Evolutionary conservation across 768 basidiomycete species (phyloP), one percentile per base, ranked within the genome.

Genomic region (Auriculariales sp.): DNA sequence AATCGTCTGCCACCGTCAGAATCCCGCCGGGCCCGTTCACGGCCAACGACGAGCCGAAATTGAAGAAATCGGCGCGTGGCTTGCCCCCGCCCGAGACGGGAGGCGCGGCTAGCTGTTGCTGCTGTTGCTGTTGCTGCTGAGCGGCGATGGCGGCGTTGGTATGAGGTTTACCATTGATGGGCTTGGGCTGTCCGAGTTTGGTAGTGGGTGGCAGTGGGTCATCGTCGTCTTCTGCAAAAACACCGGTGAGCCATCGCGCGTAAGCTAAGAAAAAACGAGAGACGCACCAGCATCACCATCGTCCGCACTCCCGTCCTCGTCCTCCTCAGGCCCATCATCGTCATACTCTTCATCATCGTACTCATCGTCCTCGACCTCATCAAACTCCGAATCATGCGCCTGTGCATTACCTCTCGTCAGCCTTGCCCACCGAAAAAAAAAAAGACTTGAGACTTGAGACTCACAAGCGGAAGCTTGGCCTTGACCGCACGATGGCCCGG

Each of bases 1-100:
- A 77, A 68, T 99, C 95, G 61, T 99, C 95, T 42, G 95, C 95
- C 48, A 99, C 94, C 19, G 95, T 99, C 39, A 99, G 74, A 62
- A 99, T 97, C 59, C 92, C 93, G 59, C 89, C 92, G 64, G 82
- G 82, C 49, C 84, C 85, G 51, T 82, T 79, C 53, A 90, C 88
- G 47, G 92, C 86, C 30, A 95, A 71, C 61, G 77, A 84, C 62
- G 70, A 83, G 50, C 86, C 83, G 55, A 93, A 79, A 58, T 81
- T 82, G 63, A 86, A 81, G 50, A 88, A 68, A 49, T 86, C 83
- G 52, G 83, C 81, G 46, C 77, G 69, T 45, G 68, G 71, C 47
- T 67, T 67, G n/a, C n/a, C n/a, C n/a, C n/a, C n/a, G n/a, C n/a
- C n/a, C n/a, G n/a, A n/a, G n/a, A n/a, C n/a, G n/a, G 39, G 39